phyloP scores from a whole-genome alignment of 2,329 filamentous ascomycete genomes.

The Calonectria henricotiae region DNA sequence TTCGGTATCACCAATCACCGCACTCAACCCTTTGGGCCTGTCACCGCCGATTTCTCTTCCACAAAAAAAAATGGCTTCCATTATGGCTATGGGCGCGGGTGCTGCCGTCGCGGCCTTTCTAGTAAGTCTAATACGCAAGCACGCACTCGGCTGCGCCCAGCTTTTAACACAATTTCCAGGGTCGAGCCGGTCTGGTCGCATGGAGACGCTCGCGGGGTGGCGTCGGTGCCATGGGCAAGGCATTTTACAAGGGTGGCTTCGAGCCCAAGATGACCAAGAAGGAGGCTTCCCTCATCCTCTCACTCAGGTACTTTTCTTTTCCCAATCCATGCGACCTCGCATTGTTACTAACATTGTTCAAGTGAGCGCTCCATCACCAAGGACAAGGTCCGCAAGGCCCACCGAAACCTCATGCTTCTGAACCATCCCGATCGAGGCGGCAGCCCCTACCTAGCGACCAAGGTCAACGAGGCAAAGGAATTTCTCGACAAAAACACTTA shows the following conservation, averaged over 20 bases:
- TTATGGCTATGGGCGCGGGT: conserved; percentile 66
- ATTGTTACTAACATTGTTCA: conserved; percentile 36
- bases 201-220: conserved; percentile 86
- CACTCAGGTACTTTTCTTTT: conserved; percentile 79
- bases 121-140: conserved; percentile 55
- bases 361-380: conserved; percentile 92
- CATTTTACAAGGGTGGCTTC: conserved; percentile 99
- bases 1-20: conserved; percentile 39
- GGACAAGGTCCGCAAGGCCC: conserved; percentile 95
- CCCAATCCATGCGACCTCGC: too few species aligned
- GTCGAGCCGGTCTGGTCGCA: conserved; percentile 92
- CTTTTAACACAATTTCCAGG: conserved; percentile 68
- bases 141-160: neutral
- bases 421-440: conserved; percentile 99
- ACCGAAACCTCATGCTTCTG: conserved; percentile 94
- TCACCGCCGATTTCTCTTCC: conserved; percentile 25
- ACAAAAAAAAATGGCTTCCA: conserved; percentile 59
- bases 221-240: conserved; percentile 85
- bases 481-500: conserved; percentile 82
- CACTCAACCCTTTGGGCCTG: conserved; percentile 33
- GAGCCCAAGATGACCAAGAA: conserved; percentile 94
- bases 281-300: conserved; percentile 92
- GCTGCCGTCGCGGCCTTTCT: conserved; percentile 69
- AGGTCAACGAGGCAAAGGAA: conserved; percentile 99
- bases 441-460: conserved; percentile 95